Conservation (phyloP, 352 stramenopile species). For the Aphanomyces cochlioides region DNA sequence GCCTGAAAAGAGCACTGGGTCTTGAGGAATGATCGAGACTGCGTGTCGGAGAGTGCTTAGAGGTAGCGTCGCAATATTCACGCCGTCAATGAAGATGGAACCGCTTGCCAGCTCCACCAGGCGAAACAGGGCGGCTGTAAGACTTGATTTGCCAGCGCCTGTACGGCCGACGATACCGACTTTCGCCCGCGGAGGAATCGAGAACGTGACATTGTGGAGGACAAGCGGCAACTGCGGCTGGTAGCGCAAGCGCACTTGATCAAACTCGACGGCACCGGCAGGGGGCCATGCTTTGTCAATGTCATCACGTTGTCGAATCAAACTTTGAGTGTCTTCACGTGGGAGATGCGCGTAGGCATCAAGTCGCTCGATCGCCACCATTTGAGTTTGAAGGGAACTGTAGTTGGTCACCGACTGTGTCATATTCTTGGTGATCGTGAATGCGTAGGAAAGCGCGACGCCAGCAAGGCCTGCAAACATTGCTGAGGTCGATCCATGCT, state of each 20-base stretch:
- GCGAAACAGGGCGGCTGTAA: constrained; percentile 67
- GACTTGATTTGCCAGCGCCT: constrained; percentile 55
- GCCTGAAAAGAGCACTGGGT: constrained; percentile 80
- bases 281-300: constrained; percentile 45
- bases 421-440: constrained; percentile 25
- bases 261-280: constrained; percentile 59
- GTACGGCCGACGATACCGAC: constrained; percentile 44
- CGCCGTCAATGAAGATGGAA: constrained; percentile 66
- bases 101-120: constrained; percentile 72
- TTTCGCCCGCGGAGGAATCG: constrained; percentile 55
- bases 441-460: constrained; percentile 20
- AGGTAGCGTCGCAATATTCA: constrained; percentile 55
- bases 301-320: neutral
- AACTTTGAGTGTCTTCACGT: neutral
- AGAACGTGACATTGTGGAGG: constrained; percentile 42
- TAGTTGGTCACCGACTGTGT: constrained; percentile 22
- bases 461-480: constrained; percentile 20
- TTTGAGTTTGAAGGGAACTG: constrained; percentile 64
- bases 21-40: constrained; percentile 81
- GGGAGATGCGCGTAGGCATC: constrained; percentile 11
- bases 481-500: constrained; percentile 31
- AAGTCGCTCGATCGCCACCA: constrained; percentile 69
- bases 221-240: constrained; percentile 42
- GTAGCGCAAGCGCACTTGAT: constrained; percentile 64
- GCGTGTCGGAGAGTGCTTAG: constrained; percentile 55